These are phyloP conservation scores for Vitis hybrid DNA, from an alignment of 177 flowering plant genomes.

Conservation along the genomic window DNA sequence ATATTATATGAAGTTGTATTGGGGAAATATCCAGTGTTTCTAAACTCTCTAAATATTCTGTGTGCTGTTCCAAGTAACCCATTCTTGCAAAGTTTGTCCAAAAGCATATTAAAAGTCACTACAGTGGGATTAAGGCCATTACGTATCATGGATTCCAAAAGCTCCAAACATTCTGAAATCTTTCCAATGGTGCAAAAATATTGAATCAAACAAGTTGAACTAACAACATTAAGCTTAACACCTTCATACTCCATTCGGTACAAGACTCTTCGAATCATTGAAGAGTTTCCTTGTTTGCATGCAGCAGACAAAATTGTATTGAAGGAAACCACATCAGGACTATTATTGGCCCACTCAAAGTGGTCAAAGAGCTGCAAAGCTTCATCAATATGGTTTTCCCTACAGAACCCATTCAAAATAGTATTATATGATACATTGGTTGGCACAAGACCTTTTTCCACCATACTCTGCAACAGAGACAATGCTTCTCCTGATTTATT, in stretches of 20 bases:
- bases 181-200: conserved; percentile 35
- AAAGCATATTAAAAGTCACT: conserved; percentile 40
- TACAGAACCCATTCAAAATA: conserved; percentile 47
- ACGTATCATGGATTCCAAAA: conserved; percentile 32
- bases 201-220: conserved; percentile 38
- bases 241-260: conserved; percentile 38
- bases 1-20: conserved; percentile 44
- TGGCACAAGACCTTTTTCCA: conserved; percentile 37
- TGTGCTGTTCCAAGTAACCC: conserved; percentile 32
- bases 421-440: conserved; percentile 45
- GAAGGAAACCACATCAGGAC: conserved; percentile 49
- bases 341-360: conserved; percentile 27
- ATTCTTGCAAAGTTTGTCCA: conserved; percentile 41
- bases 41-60: conserved; percentile 21
- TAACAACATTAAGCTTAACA: conserved; percentile 32
- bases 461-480: conserved; percentile 27
- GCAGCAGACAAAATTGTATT: conserved; percentile 54
- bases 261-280: conserved; percentile 32
- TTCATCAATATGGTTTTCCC: conserved; percentile 29
- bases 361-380: conserved; percentile 41
- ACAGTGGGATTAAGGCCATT: conserved; percentile 33
- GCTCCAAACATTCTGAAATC: conserved; percentile 31
- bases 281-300: conserved; percentile 39
- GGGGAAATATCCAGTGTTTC: conserved; percentile 24
- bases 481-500: conserved; percentile 37